Base-by-base conservation (phyloP, 495 filamentous ascomycete genomes). In the Hyaloscypha finlandica region DNA sequence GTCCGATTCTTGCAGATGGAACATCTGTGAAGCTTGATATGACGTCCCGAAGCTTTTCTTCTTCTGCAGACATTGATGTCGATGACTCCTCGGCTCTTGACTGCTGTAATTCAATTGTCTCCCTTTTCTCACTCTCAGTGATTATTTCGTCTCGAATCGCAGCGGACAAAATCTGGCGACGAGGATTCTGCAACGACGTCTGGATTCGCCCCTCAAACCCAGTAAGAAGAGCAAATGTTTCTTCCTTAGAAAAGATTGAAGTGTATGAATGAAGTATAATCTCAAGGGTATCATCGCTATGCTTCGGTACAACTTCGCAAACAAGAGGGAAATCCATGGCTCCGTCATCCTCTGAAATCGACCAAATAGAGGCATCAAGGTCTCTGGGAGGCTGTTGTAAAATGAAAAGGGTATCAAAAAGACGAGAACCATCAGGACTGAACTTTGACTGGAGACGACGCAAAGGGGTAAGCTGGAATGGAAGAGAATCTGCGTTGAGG, bases 381-480 rank as follows among this genome's bases (percentile, higher is more conserved):
- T 74, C 66, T 16, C 77, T 70, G 2, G 75, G 66, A 0, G 80
- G 75, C 31, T 86, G 83, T 66, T 96, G 92, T 55, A 94, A 77
- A 63, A 96, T 82, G 61, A 96, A 79, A 62, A 95, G 76, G 14
- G 89, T 91, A 76, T 95, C 90, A 73, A 95, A 94, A 37, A 95
- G 80, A 25, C 74, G 76, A 52, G 77, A 75, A 6, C 78, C 70
- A 8, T 80, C 75, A 22, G 68, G 73, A 22, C 70, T 76, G 54
- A 81, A 68, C 25, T 77, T 71, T 5, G 79, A 76, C 71, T 90
- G 87, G 52, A 90, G 85, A 1, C 79, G 83, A 42, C 91, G 83
- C 30, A 96, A 76, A 19, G 90, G 83, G 8, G 87, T 88, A 51
- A 93, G 81, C 68, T 94, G 92, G 68, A 88, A 86, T 11, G 81